Evolutionary conservation across 2,329 filamentous ascomycete genomes (phyloP).

Genomic region (Torrubiella hemipterigena): DNA sequence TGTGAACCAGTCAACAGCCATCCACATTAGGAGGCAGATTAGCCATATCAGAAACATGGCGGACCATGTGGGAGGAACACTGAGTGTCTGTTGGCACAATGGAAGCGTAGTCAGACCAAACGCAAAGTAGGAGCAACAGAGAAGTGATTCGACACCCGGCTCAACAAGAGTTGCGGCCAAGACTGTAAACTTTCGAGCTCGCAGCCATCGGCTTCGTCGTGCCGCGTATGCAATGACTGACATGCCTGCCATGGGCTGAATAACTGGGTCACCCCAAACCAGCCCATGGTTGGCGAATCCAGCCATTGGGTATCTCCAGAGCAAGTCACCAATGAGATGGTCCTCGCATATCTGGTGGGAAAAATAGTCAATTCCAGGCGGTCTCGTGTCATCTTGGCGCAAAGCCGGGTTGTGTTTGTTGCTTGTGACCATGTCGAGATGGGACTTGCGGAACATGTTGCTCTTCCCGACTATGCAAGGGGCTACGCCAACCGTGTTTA

Average conservation of each 20-base stretch:
- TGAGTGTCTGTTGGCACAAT: conserved; percentile 39
- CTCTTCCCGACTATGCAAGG: conserved; percentile 95
- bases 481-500: conserved; percentile 83
- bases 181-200: conserved; percentile 91
- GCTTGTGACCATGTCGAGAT: conserved; percentile 64
- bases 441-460: conserved; percentile 93
- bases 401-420: conserved; percentile 31
- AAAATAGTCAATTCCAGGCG: conserved; percentile 78
- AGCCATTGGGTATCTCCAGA: conserved; percentile 62
- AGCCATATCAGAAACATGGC: conserved; percentile 57
- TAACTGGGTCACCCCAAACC: conserved; percentile 71
- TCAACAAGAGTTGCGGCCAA: conserved; percentile 81
- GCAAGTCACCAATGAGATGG: conserved; percentile 82
- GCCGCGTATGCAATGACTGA: conserved; percentile 65
- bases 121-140: conserved; percentile 72
- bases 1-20: conserved; percentile 58
- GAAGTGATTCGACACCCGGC: conserved; percentile 77
- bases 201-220: conserved; percentile 76
- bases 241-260: conserved; percentile 83
- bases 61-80: conserved; percentile 53
- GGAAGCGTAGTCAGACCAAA: conserved; percentile 68
- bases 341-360: conserved; percentile 96
- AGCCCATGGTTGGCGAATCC: conserved; percentile 70
- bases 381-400: conserved; percentile 25
- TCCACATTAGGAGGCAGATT: conserved; percentile 56